Conservation (phyloP, 305 asterid genomes). For the Fraxinus ornus region DNA sequence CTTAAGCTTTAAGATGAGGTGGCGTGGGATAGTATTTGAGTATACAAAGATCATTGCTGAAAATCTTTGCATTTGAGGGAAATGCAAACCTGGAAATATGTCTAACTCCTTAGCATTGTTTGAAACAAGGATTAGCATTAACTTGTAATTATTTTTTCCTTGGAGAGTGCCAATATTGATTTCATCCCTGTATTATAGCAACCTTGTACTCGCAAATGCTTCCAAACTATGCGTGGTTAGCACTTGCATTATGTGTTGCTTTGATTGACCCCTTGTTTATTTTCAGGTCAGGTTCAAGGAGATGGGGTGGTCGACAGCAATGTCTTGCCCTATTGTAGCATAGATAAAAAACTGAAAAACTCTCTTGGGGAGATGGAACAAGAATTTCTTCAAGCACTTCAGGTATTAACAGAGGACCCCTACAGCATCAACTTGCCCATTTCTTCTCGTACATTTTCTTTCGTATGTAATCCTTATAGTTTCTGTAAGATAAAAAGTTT, state of each 20-base stretch:
- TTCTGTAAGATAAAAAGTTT: neutral
- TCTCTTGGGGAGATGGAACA: constrained; percentile 94
- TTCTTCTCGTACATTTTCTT: neutral
- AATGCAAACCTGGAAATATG: neutral
- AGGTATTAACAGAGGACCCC: constrained; percentile 38
- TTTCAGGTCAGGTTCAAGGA: constrained; percentile 67
- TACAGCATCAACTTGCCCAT: neutral
- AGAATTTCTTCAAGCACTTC: constrained; percentile 94
- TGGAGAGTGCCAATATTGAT: neutral
- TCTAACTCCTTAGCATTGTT: neutral
- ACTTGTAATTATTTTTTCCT: neutral
- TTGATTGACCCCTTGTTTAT: constrained; percentile 15
- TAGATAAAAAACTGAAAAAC: constrained; percentile 64
- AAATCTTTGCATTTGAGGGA: neutral
- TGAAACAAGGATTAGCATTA: neutral
- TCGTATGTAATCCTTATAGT: neutral
- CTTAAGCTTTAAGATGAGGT: neutral
- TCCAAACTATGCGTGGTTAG: neutral
- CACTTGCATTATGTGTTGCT: neutral
- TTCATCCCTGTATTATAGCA: neutral
- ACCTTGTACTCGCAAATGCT: neutral
- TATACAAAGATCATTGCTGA: neutral
- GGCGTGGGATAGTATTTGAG: neutral
- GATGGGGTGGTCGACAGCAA: constrained; percentile 71
- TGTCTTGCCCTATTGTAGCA: constrained; percentile 79